Conservation (phyloP, 352 stramenopile species). For the Blastocystis sp. region DNA sequence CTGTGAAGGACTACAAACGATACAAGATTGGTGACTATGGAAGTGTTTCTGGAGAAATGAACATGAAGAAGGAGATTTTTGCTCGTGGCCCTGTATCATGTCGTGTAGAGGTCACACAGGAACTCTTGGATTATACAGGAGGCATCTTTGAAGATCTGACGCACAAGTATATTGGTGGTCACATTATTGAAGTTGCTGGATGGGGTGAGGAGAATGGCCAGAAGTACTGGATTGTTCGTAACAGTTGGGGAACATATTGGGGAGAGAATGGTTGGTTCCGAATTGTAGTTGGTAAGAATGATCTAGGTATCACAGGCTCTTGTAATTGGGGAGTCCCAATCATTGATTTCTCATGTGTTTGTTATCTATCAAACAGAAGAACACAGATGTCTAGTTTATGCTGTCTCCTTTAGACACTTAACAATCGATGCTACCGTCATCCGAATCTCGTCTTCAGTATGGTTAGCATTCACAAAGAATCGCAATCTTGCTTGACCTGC, state of each 20-base stretch:
- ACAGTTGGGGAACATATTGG: slow-evolving; percentile 84
- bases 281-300: slow-evolving; percentile 80
- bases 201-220: slow-evolving; percentile 78
- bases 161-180: slow-evolving; percentile 75
- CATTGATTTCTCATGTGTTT: slow-evolving; percentile 62
- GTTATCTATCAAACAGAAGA: not conserved
- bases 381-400: not conserved
- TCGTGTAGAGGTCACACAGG: slow-evolving; percentile 73
- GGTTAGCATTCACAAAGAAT: slow-evolving; percentile 76
- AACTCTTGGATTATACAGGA: slow-evolving; percentile 72
- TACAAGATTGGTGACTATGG: slow-evolving; percentile 82
- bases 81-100: slow-evolving; percentile 80
- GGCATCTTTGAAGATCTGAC: slow-evolving; percentile 77
- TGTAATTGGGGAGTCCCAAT: slow-evolving; percentile 77
- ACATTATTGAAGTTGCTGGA: slow-evolving; percentile 79
- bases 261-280: slow-evolving; percentile 83
- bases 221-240: slow-evolving; percentile 84
- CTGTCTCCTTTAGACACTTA: not conserved
- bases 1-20: slow-evolving; percentile 78
- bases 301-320: slow-evolving; percentile 74
- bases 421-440: slow-evolving; percentile 17
- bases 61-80: slow-evolving; percentile 83
- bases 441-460: slow-evolving; percentile 71
- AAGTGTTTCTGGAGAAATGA: slow-evolving; percentile 73
- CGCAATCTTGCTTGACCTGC: slow-evolving; percentile 75